A percentile compares a stretch with the other conserved stretches of the same genome.
phyloP scores from a whole-genome alignment of 2,329 filamentous ascomycete genomes.

The Stagonosporopsis tanaceti region DNA sequence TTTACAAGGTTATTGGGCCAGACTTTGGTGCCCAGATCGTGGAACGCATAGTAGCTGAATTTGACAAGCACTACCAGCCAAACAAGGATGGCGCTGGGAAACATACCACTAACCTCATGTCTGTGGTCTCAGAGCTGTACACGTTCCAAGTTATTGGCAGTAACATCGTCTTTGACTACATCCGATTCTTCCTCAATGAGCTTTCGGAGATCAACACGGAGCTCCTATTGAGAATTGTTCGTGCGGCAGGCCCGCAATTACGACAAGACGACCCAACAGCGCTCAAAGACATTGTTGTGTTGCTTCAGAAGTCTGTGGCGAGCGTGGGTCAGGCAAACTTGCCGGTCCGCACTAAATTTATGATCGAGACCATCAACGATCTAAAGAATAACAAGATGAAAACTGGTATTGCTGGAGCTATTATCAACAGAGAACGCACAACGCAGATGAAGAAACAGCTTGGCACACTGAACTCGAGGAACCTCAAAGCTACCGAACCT shows the following conservation, averaged over 20 bases:
- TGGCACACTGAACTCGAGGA: conserved; percentile 74
- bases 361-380: conserved; percentile 95
- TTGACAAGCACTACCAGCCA: conserved; percentile 70
- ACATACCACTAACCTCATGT: conserved; percentile 80
- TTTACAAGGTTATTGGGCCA: conserved; percentile 86
- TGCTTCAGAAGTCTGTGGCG: conserved; percentile 76
- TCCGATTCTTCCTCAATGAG: conserved; percentile 76
- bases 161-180: conserved; percentile 88
- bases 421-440: conserved; percentile 80
- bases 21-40: conserved; percentile 90
- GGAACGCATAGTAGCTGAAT: conserved; percentile 77
- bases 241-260: conserved; percentile 79
- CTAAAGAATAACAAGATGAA: conserved; percentile 94
- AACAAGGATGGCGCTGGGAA: conserved; percentile 50
- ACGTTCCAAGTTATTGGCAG: conserved; percentile 88
- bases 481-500: conserved; percentile 78
- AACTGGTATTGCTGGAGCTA: conserved; percentile 73
- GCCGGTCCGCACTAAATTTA: conserved; percentile 91
- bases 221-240: conserved; percentile 82
- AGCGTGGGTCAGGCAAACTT: conserved; percentile 73
- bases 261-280: conserved; percentile 88
- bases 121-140: conserved; percentile 85
- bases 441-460: conserved; percentile 89
- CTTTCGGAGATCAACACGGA: conserved; percentile 90
- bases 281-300: conserved; percentile 84